These are phyloP conservation scores for Alternaria triticina DNA, from an alignment of 2,329 filamentous ascomycete species.

Conservation along the genomic window DNA sequence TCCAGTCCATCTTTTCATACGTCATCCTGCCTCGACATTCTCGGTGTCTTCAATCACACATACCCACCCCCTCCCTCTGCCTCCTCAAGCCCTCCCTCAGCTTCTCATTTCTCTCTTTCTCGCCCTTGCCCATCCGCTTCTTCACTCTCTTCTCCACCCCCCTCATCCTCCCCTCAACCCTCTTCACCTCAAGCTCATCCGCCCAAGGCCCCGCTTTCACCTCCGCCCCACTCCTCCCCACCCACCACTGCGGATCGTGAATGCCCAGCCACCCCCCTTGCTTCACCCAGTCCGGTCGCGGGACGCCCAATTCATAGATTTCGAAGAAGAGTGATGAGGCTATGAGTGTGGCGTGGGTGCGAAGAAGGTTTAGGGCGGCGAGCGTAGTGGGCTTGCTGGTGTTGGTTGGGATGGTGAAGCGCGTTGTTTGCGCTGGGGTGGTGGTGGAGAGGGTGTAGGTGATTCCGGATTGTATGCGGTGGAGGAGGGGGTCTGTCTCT, in stretches of 20 bases:
- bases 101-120: slow-evolving; percentile 12
- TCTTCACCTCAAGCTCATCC: slow-evolving; percentile 4
- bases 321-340: neutral
- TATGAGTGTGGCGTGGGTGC: slow-evolving; percentile 1
- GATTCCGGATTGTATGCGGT: slow-evolving; percentile 8
- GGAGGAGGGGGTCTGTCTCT: neutral
- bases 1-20: too few species aligned
- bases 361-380: neutral
- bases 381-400: neutral
- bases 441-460: neutral
- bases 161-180: neutral
- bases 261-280: neutral
- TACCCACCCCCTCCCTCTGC: neutral
- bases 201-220: slow-evolving; percentile 19
- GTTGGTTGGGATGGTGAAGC: slow-evolving; percentile 4
- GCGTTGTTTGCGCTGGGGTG: slow-evolving; percentile 8
- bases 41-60: neutral
- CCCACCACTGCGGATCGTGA: slow-evolving; percentile 21
- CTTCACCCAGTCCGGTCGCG: slow-evolving; percentile 3
- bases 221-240: slow-evolving; percentile 7
- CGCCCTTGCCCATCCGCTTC: neutral
- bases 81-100: slow-evolving; percentile 14
- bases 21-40: too few species aligned
- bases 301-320: slow-evolving; percentile 9
- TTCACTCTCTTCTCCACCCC: neutral